Base-by-base conservation (phyloP, 2,329 filamentous ascomycete genomes). In the Ophiognomonia clavigignenti-juglandacearum region DNA sequence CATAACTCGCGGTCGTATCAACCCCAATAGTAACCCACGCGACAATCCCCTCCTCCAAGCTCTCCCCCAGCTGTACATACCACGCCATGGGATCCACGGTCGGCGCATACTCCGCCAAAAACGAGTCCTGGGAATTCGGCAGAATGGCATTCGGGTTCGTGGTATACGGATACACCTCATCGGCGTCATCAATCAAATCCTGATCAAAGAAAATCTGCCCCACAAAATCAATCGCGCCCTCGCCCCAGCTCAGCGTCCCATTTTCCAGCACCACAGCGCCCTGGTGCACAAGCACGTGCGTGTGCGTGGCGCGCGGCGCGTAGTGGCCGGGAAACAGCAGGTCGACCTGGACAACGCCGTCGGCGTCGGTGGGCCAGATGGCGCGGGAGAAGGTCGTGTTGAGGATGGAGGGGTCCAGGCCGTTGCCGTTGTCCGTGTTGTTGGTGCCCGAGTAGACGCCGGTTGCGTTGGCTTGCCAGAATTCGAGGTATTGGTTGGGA, bases 141-240 rank as follows among this genome's bases (percentile, higher is more conserved):
- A 73, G 81, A 26, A 74, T 47, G 0, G 60, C 53, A 54, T 73
- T 69, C 0, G 62, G 68, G 60, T 77, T 78, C 45, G 58, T 59
- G 34, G 55, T 60, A 60, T 78, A 78, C 1, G 79, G 78, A 2
- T 62, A 56, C 0, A 65, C 64, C 16, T 62, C 57, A 49, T 81
- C 75, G 39, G 83, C 77, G 19, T 66, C 58, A 4, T 61, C 51
- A 50, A 80, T 72, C 27, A 85, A 71, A 45, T 70, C 68, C 56
- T 83, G 75, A 61, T 83, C 78, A 58, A 82, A 79, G 66, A 81
- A 85, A 45, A 81, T 62, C 61, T 85, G 80, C n/a, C 81, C 80
- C 24, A 84, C 72, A 61, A 85, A 78, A 8, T 77, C 74, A 44
- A 78, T 71, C 27, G 38, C 18, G 23, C 63, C 64, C 36, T 60